Conservation (phyloP, 2,329 filamentous ascomycete species). For the Biscogniauxia mediterranea region DNA sequence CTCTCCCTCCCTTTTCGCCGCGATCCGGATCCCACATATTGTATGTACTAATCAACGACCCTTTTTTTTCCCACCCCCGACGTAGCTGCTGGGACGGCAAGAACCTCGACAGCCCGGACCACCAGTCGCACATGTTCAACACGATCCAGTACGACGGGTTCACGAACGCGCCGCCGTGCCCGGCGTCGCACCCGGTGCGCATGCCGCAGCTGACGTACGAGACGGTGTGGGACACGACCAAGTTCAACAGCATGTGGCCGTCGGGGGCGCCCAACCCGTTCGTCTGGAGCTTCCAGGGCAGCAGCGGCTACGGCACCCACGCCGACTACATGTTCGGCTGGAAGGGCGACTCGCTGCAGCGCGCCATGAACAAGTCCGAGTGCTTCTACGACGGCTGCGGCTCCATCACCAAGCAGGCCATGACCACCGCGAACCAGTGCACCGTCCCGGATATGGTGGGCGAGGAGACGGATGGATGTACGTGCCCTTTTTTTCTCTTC, state of each 20-base stretch:
- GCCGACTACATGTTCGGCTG: neutral
- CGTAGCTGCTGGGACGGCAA: constrained; percentile 42
- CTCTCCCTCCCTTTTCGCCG: too few relatives aligned
- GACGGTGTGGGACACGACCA: constrained; percentile 45
- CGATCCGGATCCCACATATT: too few relatives aligned
- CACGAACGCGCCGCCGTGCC: constrained; percentile 24
- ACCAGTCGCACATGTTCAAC: constrained; percentile 29
- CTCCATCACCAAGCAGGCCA: neutral
- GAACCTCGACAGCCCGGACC: constrained; percentile 37
- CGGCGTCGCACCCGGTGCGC: constrained; percentile 38
- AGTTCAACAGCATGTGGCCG: constrained; percentile 39
- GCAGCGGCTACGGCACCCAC: constrained; percentile 33
- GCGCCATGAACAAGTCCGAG: neutral
- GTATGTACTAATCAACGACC: too few relatives aligned
- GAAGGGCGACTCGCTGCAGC: neutral
- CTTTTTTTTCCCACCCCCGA: too few relatives aligned
- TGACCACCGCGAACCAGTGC: neutral
- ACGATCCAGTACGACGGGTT: constrained; percentile 22
- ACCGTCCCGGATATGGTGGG: neutral
- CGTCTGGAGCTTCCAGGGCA: constrained; percentile 33
- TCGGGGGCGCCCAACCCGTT: constrained; percentile 34
- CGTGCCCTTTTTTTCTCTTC: neutral
- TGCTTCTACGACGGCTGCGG: neutral
- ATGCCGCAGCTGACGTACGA: constrained; percentile 44
- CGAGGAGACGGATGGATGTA: neutral